Base-by-base conservation (phyloP, 2,329 filamentous ascomycete species). In the Aphanocladium album region DNA sequence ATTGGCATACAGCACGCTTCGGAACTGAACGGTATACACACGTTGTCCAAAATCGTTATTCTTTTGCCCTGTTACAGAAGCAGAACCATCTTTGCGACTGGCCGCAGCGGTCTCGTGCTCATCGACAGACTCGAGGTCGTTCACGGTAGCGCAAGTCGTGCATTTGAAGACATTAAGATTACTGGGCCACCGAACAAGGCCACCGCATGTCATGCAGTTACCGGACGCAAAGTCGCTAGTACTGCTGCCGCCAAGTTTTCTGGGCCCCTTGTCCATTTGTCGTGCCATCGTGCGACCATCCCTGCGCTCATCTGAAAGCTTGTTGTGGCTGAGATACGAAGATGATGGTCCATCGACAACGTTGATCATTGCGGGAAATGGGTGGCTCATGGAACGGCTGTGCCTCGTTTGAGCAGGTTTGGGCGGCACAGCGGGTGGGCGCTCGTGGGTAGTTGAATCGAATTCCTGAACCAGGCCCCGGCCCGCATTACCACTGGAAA, bases 201-300 rank as follows among this genome's bases (percentile, higher is more conserved):
- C 89, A 67, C 88, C 89, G 73, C 92, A 96, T 37, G 91, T 93
- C 84, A 93, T 92, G 72, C 92, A 96, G 67, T 85, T 87, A 23
- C 90, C 89, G 35, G 85, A 87, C 30, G 80, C 79, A 68, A 88
- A 84, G 66, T 90, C 85, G 66, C 81, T 84, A 64, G 72, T 77
- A 35, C 71, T 73, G 12, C 64, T 21, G 21, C 25, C 46, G 11
- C 21, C 37, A 17, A 39, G 37, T 25, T 52, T 57, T 30, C 67
- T 73, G 67, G 63, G 73, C 61, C 60, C 74, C 61, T 63, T 67
- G 54, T 64, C 69, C 51, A 67, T 66, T 50, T 67, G 68, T 43
- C 64, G 43, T 21, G 67, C 69, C 27, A 67, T 56, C 46, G 65
- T 65, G 5, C 69, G 71, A n/a, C 76, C 76, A 60, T 79, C 73